Evolutionary conservation across 2,329 filamentous ascomycete genomes (phyloP).

Genomic region (Ophiostoma quercus): DNA sequence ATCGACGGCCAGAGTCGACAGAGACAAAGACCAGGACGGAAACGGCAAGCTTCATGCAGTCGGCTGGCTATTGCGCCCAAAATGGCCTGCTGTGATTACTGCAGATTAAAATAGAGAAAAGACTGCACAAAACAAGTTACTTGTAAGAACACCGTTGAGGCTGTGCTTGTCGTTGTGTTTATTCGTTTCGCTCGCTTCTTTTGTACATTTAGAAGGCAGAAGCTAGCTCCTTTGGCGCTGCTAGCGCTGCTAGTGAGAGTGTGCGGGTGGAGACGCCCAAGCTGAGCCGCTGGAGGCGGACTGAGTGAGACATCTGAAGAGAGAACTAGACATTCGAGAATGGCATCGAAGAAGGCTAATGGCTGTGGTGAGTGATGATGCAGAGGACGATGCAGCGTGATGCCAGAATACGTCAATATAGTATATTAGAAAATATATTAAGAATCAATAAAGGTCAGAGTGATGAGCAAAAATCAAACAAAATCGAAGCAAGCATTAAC

Average conservation of each 20-base stretch:
- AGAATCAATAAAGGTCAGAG: background rate
- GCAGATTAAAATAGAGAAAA: background rate
- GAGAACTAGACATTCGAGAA: too few species aligned
- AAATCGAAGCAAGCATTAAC: background rate
- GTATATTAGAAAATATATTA: constrained; percentile 1
- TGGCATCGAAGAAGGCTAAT: background rate
- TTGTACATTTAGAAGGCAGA: background rate
- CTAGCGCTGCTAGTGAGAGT: background rate
- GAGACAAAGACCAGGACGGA: background rate
- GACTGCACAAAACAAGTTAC: background rate
- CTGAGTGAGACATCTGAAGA: too few species aligned
- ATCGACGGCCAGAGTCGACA: background rate
- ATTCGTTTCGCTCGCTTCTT: background rate
- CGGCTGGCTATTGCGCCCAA: background rate
- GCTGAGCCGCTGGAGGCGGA: background rate
- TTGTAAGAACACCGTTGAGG: background rate
- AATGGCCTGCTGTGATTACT: background rate
- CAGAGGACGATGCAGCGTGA: background rate
- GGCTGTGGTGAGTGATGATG: background rate
- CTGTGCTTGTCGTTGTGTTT: constrained; percentile 5
- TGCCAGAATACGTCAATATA: background rate
- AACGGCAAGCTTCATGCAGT: background rate
- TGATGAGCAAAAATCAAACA: background rate
- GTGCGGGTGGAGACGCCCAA: background rate
- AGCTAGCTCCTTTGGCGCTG: background rate